Base-by-base conservation (phyloP, 2,329 filamentous ascomycete species). In the Microascus cirrosus region DNA sequence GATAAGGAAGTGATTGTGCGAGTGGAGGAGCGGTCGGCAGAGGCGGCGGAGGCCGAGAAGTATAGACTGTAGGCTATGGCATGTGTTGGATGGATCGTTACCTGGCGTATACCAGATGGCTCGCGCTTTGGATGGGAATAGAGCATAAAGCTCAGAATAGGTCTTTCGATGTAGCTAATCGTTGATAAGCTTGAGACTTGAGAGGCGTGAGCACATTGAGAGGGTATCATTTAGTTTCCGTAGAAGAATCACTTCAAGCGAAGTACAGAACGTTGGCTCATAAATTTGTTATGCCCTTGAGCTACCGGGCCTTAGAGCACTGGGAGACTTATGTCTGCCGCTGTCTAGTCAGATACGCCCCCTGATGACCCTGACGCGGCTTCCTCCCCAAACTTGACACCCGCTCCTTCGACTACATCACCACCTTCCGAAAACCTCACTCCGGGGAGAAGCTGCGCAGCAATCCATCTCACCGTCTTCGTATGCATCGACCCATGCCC, bases 21-120 rank as follows among this genome's bases (percentile, higher is more conserved):
- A 59, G 87, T 96, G 2, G 82, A 87, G 66, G 74, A 75, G 62
- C 82, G 85, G 63, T 77, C 86, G 66, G 75, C 74, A 58, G 89
- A 95, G 68, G 87, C 90, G 52, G 79, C 78, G 57, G 72, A 73
- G 50, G 84, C 80, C 62, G 82, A 85, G 64, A 74, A 72, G 62
- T 79, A 78, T 63, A 75, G 79, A 68, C 74, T 61, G 70, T 59
- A 59, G 52, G 10, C 7, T 34, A 53, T 45, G 15, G 39, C 18
- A 7, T 45, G 18, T 45, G 13, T 45, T 45, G 15, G 15, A 45
- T 15, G 15, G 39, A n/a, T 7, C 15, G 2, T 2, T 7, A 7
- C 39, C n/a, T 18, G 36, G 39, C 6, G 13, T 18, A 5, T 45
- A 45, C 36, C 13, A 5, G 36, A 15, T 18, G 10, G 39, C 39